phyloP scores from a whole-genome alignment of 768 basidiomycete species.

The Sistotremastrum suecicum region DNA sequence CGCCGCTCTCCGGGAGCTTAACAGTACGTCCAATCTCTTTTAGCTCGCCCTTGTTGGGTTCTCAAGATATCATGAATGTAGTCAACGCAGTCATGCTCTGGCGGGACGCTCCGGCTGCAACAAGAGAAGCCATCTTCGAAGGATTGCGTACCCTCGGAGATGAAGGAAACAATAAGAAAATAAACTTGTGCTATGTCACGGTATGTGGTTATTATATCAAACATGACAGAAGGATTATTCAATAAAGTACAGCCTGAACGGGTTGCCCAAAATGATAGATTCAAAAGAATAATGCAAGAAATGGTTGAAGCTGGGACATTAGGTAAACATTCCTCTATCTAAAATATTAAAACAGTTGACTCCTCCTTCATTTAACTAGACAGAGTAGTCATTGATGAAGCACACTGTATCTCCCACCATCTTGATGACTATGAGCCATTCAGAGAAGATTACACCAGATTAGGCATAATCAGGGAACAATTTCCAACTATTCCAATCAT shows the following conservation, averaged over 20 bases:
- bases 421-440: neutral
- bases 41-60: too few species aligned
- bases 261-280: conserved; percentile 59
- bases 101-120: conserved; percentile 41
- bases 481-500: conserved; percentile 74
- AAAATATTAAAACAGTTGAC: neutral
- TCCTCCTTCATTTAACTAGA: conserved; percentile 21
- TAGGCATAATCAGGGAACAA: conserved; percentile 55
- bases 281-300: conserved; percentile 49
- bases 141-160: conserved; percentile 9
- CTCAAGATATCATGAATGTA: conserved; percentile 11
- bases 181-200: conserved; percentile 76
- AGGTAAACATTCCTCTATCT: conserved; percentile 21
- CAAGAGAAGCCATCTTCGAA: conserved; percentile 26
- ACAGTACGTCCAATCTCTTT: conserved; percentile 22
- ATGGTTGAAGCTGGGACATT: conserved; percentile 45
- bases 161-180: conserved; percentile 18
- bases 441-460: conserved; percentile 75
- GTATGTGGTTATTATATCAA: too few species aligned
- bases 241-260: conserved; percentile 57
- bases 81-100: conserved; percentile 75
- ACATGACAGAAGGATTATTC: neutral
- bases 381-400: conserved; percentile 82
- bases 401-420: conserved; percentile 66
- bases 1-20: conserved; percentile 52